These are phyloP conservation scores for Fallopia convolvulus DNA, from an alignment of 148 eudicot species.

Conservation along the genomic window DNA sequence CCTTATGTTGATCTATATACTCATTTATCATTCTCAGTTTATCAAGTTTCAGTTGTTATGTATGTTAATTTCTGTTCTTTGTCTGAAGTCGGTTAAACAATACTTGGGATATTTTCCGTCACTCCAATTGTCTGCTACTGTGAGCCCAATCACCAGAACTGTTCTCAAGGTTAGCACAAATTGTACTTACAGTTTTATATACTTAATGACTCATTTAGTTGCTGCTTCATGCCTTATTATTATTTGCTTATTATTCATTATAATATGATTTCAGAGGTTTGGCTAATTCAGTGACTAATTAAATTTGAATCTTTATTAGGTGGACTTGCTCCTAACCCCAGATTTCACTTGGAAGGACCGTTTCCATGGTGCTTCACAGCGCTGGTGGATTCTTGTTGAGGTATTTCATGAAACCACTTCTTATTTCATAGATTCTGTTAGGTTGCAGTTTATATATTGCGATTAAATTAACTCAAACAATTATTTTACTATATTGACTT, in stretches of 20 bases:
- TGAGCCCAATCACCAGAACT: conserved; percentile 99
- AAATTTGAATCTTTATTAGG: conserved; percentile 23
- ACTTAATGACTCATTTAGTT: neutral
- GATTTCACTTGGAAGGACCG: conserved; percentile 98
- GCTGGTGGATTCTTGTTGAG: conserved; percentile 99
- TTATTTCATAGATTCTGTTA: neutral
- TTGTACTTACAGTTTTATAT: neutral
- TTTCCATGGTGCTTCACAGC: conserved; percentile 78
- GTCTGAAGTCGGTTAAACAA: conserved; percentile 77
- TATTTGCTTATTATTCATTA: neutral
- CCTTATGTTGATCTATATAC: neutral
- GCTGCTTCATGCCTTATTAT: neutral
- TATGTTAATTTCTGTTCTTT: conserved; percentile 14
- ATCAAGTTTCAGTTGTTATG: neutral
- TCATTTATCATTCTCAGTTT: neutral
- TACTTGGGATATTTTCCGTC: conserved; percentile 70
- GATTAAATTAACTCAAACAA: neutral
- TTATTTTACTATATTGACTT: neutral
- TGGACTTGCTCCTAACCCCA: conserved; percentile 78
- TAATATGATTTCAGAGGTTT: neutral
- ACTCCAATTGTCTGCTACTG: conserved; percentile 79
- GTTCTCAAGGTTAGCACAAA: conserved; percentile 54
- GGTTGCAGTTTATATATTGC: neutral
- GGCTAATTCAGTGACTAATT: neutral
- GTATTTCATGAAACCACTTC: neutral